Percentiles rank a stretch among this genome's conserved stretches.
phyloP scores from a whole-genome alignment of 1,139 yeast genomes.

The Kodamaea plutei region DNA sequence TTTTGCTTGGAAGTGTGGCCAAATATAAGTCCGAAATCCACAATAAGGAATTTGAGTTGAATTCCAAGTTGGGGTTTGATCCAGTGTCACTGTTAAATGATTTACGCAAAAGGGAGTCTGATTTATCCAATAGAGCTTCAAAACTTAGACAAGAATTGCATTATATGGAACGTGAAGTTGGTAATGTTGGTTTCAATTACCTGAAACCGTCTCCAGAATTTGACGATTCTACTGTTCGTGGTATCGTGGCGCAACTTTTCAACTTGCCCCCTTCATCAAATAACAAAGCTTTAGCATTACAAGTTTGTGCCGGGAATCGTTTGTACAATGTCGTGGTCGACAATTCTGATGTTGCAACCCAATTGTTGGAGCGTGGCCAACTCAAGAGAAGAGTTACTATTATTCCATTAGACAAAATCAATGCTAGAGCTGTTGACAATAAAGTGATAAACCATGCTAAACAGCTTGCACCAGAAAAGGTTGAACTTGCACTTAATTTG shows the following conservation, averaged over 20 bases:
- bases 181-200: slow-evolving; percentile 75
- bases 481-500: slow-evolving; percentile 79
- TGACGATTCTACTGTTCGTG: slow-evolving; percentile 63
- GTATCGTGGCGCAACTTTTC: slow-evolving; percentile 87
- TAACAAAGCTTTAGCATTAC: slow-evolving; percentile 77
- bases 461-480: slow-evolving; percentile 71
- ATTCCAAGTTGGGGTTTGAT: slow-evolving; percentile 54
- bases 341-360: slow-evolving; percentile 77
- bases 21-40: slow-evolving; percentile 36
- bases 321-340: slow-evolving; percentile 90
- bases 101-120: slow-evolving; percentile 42
- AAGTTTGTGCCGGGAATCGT: slow-evolving; percentile 92
- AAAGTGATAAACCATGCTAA: slow-evolving; percentile 57
- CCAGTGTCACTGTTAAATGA: slow-evolving; percentile 38
- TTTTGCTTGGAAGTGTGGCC: slow-evolving; percentile 40
- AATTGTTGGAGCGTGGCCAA: slow-evolving; percentile 72
- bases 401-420: slow-evolving; percentile 85
- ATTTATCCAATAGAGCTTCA: slow-evolving; percentile 27
- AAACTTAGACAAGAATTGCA: slow-evolving; percentile 51
- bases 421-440: slow-evolving; percentile 48
- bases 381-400: slow-evolving; percentile 82
- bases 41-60: slow-evolving; percentile 41
- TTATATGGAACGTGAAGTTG: slow-evolving; percentile 56
- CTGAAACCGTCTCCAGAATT: slow-evolving; percentile 61
- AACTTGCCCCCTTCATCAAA: slow-evolving; percentile 53